A percentile compares a stretch with the other conserved stretches of the same genome.
phyloP scores from a whole-genome alignment of 192 early-diverging fungal genomes.

The Linnemannia elongata region DNA sequence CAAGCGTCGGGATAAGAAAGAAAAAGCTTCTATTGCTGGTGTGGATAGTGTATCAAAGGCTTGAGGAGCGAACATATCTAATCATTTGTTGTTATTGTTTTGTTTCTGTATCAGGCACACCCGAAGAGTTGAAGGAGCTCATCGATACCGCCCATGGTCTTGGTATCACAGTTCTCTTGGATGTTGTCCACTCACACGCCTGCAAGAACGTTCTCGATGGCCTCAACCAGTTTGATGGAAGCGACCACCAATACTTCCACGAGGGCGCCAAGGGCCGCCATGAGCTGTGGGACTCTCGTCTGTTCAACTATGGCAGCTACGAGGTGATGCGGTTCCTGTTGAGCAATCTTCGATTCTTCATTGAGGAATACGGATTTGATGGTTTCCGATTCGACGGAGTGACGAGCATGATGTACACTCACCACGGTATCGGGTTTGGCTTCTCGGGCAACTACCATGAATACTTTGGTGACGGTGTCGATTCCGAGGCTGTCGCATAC shows the following conservation, averaged over 20 bases:
- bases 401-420: constrained; percentile 93
- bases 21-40: background rate
- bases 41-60: background rate
- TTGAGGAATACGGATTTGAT: constrained; percentile 91
- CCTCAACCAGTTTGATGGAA: constrained; percentile 93
- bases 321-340: constrained; percentile 93
- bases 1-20: background rate
- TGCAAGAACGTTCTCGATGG: constrained; percentile 95
- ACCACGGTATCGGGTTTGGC: constrained; percentile 93
- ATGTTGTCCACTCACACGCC: constrained; percentile 96
- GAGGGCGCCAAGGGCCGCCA: constrained; percentile 85
- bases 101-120: constrained; percentile 60
- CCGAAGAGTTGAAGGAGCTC: constrained; percentile 91
- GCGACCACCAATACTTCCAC: constrained; percentile 97
- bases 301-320: constrained; percentile 95
- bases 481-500: constrained; percentile 88
- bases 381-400: constrained; percentile 98
- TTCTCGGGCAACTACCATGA: constrained; percentile 94
- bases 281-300: constrained; percentile 91
- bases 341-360: constrained; percentile 93
- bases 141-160: constrained; percentile 92
- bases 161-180: constrained; percentile 88
- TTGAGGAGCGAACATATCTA: background rate
- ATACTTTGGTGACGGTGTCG: constrained; percentile 89
- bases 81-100: background rate